Base-by-base conservation (phyloP, 495 filamentous ascomycete species). In the Penicillium atrosanguineum region DNA sequence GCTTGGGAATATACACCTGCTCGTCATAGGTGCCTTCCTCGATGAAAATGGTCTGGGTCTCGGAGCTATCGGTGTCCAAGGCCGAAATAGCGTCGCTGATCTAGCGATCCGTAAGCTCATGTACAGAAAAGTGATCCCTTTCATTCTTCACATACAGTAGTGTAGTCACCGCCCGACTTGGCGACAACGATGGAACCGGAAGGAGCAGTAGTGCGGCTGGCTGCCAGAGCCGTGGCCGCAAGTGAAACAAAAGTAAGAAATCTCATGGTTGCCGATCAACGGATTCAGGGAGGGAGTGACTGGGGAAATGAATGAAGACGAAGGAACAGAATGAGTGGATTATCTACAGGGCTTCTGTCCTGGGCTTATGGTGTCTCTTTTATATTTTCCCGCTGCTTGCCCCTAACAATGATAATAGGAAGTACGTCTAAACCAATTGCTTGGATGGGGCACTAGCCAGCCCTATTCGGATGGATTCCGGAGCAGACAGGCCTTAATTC, bases 41-140 rank as follows among this genome's bases (percentile, higher is more conserved):
- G 63, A 89, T 81, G 74, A 87, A 88, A 63, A 89, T 81, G 57
- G 74, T 80, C 59, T 87, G 83, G 2, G 69, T 70, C 0, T 60
- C 49, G 23, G 77, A 72, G 7, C 74, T 64, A 8, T 72, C 70
- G 12, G 73, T 77, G 53, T 68, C 73, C 29, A 87, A 69, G 12
- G 81, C 71, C 48, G 77, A 56, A 41, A 89, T 74, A 20, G 85
- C 86, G 8, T 72, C 63, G 64, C 81, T 78, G 48, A 89, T 69
- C 66, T 82, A 15, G 55, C 15, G 4, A 37, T 0, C 50, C 23
- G 28, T 52, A 28, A 46, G 34, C 29, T 40, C 31, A 11, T 7
- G 12, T 21, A 23, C 19, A 14, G 16, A 53, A 25, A 19, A 21
- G 15, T 37, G 11, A 23, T 29, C 25, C 28, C 28, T 19, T 42